Base-by-base conservation (phyloP, 257 asterid genomes). In the Mitragyna speciosa region DNA sequence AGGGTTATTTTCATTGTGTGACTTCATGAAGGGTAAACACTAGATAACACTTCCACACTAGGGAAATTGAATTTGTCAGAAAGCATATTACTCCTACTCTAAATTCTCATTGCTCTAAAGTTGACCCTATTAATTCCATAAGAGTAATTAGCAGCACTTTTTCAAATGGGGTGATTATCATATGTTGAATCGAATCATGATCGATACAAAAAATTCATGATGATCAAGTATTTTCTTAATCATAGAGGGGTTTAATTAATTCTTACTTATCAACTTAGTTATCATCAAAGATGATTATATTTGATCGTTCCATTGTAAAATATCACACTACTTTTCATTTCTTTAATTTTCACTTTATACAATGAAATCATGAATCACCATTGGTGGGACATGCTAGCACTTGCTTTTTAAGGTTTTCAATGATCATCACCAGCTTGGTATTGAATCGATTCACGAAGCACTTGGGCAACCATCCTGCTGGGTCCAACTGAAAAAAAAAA, bases 401-500 rank as follows among this genome's bases (percentile, higher is more conserved):
- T 89, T 92, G 98, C 76, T 87, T 90, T 87, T 89, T 92, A 83
- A 94, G 97, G 88, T 92, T 92, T 76, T 92, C 97, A 87, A 94
- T 92, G 52, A 94, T 94, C 98, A 94, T 94, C 72, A 94, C 97
- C 85, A 94, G 77, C 77, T 90, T 94, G 72, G 97, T 92, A 73
- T 89, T 94, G 81, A 94, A 87, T 43, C 97, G 92, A 84, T 94
- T 94, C 84, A 90, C 98, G 85, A 94, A 89, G 91, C 90, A 92
- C 85, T 90, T 94, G 54, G 97, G 98, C 83, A 94, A 76, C 97
- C 97, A 94, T 82, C 98, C 97, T 78, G 97, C 97, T 39, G 98
- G 98, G 86, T 94, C 98, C 92, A 92, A 82, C 98, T 94, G 93
- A 33, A 72, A 80, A 45, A 80, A 45, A 45, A 45, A 36, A 36